A percentile compares a stretch with the other conserved stretches of the same genome.
phyloP scores from a whole-genome alignment of 805 yeast genomes.

The Pichia ethanolica region DNA sequence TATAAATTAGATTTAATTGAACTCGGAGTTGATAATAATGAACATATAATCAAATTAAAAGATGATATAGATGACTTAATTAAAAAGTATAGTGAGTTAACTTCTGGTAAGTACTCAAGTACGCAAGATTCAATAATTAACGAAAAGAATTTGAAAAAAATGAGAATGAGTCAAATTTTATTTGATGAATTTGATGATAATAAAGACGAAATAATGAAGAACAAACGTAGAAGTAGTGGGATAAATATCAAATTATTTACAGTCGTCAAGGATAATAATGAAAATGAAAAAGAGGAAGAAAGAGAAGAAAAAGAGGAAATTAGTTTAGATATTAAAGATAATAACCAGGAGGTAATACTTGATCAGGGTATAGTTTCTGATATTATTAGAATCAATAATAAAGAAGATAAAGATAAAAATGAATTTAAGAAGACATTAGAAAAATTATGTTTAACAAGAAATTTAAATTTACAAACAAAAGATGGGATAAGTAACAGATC shows the following conservation, averaged over 20 bases:
- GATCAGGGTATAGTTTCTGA: too few relatives aligned
- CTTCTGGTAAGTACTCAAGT: not conserved
- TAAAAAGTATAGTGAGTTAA: constrained; percentile 6
- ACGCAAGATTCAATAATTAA: not conserved
- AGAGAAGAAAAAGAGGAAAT: too few relatives aligned
- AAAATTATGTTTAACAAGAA: not conserved
- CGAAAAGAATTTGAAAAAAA: not conserved
- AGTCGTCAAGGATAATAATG: constrained; percentile 10
- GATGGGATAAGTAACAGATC: not conserved
- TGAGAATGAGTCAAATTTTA: constrained; percentile 7
- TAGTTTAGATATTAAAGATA: not conserved
- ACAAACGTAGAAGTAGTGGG: constrained; percentile 24
- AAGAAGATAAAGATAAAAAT: not conserved
- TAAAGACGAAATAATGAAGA: not conserved
- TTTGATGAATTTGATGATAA: constrained; percentile 1
- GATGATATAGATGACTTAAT: constrained; percentile 11
- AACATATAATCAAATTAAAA: constrained; percentile 8
- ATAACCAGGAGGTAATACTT: not conserved
- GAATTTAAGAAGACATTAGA: constrained; percentile 7
- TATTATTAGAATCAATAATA: too few relatives aligned
- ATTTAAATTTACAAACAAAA: not conserved
- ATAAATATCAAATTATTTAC: constrained; percentile 22
- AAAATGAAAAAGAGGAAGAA: not conserved
- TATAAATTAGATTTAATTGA: constrained; percentile 18
- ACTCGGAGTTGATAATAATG: constrained; percentile 11